Evolutionary conservation across 148 eudicot genomes (phyloP), one percentile per base, ranked within the genome.

Genomic region (Camellia granthamiana): DNA sequence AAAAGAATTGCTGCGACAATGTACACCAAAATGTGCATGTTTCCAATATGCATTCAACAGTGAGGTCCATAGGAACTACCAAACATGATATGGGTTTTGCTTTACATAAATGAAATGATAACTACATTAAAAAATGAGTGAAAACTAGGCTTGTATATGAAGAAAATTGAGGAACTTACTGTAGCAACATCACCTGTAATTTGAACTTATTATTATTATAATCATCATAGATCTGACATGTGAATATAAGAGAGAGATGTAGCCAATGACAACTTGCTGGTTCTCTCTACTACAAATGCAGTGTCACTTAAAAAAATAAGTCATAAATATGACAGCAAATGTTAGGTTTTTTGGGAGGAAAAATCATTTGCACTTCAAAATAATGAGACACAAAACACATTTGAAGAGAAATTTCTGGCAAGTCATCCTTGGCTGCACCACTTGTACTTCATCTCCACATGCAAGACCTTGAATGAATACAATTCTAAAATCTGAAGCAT

Each of bases 211-310:
- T 30, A 30, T 21, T 72, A 43, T 21, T 11, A 13, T 21, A 56
- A 70, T 79, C 75, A 79, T 79, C 81, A 70, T 44, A 60, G 87
- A 81, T 82, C 75, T 85, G 76, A 80, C 83, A 85, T 79, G 79
- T 66, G 80, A 85, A 67, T 43, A 80, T 74, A 81, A 77, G 80
- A 77, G 38, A 56, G 81, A 66, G 56, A 80, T 82, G 85, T 82
- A 85, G 83, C 85, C 88, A 73, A 82, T 9, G 46, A 82, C 72
- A 49, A 79, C 81, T 79, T 8, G 76, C 76, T 67, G 81, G 64
- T 12, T 44, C 54, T 63, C 18, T 23, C 43, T 19, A 21, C 42
- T n/a, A 63, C 19, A 76, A 61, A 76, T 76, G 44, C 52, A 63
- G 47, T 66, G 12, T 30, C 44, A 2, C 43, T 66, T 23, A 4